These are phyloP conservation scores for Kokia cookei DNA, from an alignment of 441 rosid genomes.

Conservation along the genomic window DNA sequence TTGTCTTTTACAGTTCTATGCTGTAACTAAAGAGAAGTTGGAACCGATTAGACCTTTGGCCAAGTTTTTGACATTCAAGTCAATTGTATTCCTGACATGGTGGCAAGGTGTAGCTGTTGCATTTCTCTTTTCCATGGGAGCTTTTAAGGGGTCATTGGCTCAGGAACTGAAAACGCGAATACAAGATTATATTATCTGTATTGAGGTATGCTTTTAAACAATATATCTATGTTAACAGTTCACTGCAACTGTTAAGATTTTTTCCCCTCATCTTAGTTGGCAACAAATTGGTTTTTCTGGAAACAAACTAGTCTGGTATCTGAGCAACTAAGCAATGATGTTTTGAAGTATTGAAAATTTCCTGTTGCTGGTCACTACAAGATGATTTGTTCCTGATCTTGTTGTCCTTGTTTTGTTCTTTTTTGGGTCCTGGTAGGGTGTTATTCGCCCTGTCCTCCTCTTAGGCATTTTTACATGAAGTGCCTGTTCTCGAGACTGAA, in stretches of 20 bases:
- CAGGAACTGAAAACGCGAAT: conserved; percentile 84
- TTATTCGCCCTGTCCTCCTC: background rate
- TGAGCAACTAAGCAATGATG: background rate
- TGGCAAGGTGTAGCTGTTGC: conserved; percentile 97
- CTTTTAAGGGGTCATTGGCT: conserved; percentile 78
- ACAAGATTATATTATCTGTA: conserved; percentile 94
- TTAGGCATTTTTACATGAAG: background rate
- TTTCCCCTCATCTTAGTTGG: background rate
- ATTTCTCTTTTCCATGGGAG: conserved; percentile 87
- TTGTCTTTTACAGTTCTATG: conserved; percentile 93
- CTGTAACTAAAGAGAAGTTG: conserved; percentile 77
- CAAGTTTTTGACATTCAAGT: conserved; percentile 87
- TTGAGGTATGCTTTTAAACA: conserved; percentile 50
- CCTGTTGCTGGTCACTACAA: background rate
- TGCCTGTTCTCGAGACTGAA: background rate
- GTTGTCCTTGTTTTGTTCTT: background rate
- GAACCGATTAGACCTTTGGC: conserved; percentile 90
- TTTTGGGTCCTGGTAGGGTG: background rate
- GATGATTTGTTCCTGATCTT: background rate
- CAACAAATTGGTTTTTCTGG: background rate
- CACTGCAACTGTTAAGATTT: background rate
- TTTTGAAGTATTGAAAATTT: background rate
- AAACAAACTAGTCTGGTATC: background rate
- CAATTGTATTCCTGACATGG: conserved; percentile 96
- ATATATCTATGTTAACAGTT: background rate